Evolutionary conservation across 306 rosid genomes (phyloP).

Genomic region (Cucurbita argyrosperma): DNA sequence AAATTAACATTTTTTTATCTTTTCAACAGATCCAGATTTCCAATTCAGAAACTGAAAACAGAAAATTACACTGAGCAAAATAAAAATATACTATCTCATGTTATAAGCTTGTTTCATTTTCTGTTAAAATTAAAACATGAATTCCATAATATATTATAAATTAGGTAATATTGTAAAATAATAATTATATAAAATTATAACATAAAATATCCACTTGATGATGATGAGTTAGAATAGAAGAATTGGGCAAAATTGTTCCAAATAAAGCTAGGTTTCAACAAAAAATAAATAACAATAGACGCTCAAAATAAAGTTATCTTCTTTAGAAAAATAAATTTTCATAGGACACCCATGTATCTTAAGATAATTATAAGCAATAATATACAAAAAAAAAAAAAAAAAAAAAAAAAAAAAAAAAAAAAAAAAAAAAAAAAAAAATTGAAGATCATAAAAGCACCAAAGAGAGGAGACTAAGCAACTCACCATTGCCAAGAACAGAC

Average conservation of each 20-base stretch:
- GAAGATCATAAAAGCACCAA: not conserved
- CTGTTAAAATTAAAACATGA: not conserved
- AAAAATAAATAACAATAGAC: not conserved
- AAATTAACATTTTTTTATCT: too few species aligned
- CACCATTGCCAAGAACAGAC: slow-evolving; percentile 99
- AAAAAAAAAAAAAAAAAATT: not conserved
- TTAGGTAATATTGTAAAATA: too few species aligned
- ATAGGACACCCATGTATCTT: not conserved
- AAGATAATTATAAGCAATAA: not conserved
- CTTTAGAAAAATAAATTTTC: not conserved
- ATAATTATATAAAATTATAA: too few species aligned
- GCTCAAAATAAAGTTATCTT: not conserved
- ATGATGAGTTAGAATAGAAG: not conserved
- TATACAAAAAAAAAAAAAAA: not conserved
- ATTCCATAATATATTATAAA: too few species aligned
- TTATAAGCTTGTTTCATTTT: too few species aligned
- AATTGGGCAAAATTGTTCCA: not conserved
- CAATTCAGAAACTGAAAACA: not conserved
- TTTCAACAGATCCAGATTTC: too few species aligned
- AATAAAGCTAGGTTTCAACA: not conserved
- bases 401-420: not conserved
- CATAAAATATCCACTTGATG: not conserved
- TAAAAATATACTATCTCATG: not conserved
- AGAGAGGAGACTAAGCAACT: slow-evolving; percentile 5
- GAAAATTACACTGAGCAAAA: too few species aligned